A percentile compares a stretch with the other conserved stretches of the same genome.
These are phyloP conservation scores for Hygrocybe punicea DNA, from an alignment of 768 basidiomycete species.

Conservation along the genomic window DNA sequence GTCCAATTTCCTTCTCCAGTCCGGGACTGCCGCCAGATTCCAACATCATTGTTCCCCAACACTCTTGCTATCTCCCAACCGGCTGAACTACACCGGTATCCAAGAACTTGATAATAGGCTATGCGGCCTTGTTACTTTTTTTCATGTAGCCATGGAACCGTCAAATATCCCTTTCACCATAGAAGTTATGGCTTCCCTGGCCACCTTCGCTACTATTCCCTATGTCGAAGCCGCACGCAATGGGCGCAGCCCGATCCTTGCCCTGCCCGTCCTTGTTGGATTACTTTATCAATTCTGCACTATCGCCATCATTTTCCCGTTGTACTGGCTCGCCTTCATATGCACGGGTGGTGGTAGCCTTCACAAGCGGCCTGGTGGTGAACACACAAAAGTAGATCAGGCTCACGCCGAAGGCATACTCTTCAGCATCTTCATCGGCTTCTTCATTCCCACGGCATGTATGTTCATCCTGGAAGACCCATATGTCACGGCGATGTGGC, in stretches of 20 bases:
- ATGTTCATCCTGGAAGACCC: constrained; percentile 45
- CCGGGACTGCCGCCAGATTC: constrained; percentile 30
- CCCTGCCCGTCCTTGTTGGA: constrained; percentile 42
- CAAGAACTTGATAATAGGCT: constrained; percentile 36
- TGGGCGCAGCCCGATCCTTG: constrained; percentile 34
- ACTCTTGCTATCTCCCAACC: constrained; percentile 27
- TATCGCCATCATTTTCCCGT: constrained; percentile 43
- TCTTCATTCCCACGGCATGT: constrained; percentile 43
- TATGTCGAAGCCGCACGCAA: constrained; percentile 45
- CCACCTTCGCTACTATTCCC: constrained; percentile 41
- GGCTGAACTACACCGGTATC: constrained; percentile 40
- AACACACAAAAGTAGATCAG: constrained; percentile 33
- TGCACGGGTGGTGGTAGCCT: constrained; percentile 32
- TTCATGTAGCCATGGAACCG: constrained; percentile 41
- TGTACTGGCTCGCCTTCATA: constrained; percentile 50
- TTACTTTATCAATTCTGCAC: constrained; percentile 41
- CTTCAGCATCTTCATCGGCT: constrained; percentile 48
- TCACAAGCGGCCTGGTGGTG: constrained; percentile 15
- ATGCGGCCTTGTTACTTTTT: constrained; percentile 47
- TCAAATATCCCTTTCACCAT: constrained; percentile 30
- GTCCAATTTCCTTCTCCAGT: constrained; percentile 26
- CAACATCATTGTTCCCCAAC: constrained; percentile 32
- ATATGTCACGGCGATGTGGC: constrained; percentile 51
- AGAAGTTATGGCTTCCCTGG: constrained; percentile 37
- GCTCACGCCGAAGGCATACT: constrained; percentile 50